These are phyloP conservation scores for Carex littledalei DNA, from an alignment of 176 grass and related monocot species.

Conservation along the genomic window DNA sequence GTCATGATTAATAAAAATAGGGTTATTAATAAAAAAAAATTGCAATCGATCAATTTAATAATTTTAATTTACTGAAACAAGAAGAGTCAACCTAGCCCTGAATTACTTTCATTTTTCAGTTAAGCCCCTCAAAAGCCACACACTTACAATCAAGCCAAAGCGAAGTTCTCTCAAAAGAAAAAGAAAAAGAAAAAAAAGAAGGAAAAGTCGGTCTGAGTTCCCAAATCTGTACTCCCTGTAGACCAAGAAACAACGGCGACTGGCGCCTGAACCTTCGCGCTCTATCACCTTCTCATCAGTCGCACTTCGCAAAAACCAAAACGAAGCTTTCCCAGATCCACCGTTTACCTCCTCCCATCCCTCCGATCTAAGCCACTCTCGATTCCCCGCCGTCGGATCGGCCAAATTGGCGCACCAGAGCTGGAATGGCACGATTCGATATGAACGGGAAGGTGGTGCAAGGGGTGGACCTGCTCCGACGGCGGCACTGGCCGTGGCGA, in stretches of 20 bases:
- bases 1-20: no score
- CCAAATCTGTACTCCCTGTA: background rate
- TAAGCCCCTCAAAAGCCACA: no score
- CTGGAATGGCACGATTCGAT: constrained; percentile 63
- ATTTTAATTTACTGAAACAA: no score
- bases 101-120: no score
- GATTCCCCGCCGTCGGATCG: background rate
- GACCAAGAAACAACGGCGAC: background rate
- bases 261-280: background rate
- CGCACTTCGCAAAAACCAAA: background rate
- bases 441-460: constrained; percentile 94
- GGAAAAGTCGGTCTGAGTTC: background rate
- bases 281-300: background rate
- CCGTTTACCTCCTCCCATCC: background rate
- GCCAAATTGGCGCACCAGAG: background rate
- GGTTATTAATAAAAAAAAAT: no score
- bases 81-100: no score
- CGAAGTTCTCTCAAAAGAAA: background rate
- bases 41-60: no score
- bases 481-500: constrained; percentile 73
- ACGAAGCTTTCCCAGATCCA: constrained; percentile 1
- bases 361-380: constrained; percentile 4
- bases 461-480: constrained; percentile 71
- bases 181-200: background rate
- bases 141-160: background rate